A percentile compares a stretch with the other conserved stretches of the same genome.
phyloP scores from a whole-genome alignment of 352 stramenopile species.

The Globisporangium ultimum region DNA sequence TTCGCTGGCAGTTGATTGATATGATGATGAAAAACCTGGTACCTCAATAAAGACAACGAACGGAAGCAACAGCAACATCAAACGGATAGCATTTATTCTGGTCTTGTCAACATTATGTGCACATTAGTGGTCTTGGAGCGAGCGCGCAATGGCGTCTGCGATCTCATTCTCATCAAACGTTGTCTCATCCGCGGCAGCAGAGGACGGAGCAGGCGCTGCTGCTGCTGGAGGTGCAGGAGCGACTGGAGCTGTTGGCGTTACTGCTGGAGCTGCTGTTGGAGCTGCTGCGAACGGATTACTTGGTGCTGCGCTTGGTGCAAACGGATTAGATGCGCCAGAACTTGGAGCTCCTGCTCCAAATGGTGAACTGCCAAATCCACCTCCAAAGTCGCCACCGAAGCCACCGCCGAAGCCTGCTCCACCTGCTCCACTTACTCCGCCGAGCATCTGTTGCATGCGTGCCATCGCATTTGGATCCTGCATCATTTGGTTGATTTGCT shows the following conservation, averaged over 20 bases:
- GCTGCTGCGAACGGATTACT: conserved; percentile 30
- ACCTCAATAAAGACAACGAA: no score
- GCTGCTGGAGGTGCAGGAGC: conserved; percentile 4
- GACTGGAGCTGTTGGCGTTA: no score
- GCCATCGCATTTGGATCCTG: conserved; percentile 64
- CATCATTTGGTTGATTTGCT: conserved; percentile 83
- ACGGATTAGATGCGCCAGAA: conserved; percentile 32
- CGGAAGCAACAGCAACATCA: no score
- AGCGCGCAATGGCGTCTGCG: conserved; percentile 70
- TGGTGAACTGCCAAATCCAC: conserved; percentile 19
- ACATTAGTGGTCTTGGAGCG: conserved; percentile 58
- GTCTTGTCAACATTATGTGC: no score
- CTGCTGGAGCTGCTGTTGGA: conserved; percentile 6
- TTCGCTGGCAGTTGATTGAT: no score
- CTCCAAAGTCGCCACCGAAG: conserved; percentile 13
- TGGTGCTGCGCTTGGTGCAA: conserved; percentile 11
- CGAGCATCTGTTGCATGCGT: conserved; percentile 72
- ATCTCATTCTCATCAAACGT: conserved; percentile 78
- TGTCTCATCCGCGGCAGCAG: conserved; percentile 14
- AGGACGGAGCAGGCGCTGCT: conserved; percentile 10
- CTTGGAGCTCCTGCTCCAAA: conserved; percentile 25
- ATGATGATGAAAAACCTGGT: no score
- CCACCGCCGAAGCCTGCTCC: no score
- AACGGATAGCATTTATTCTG: no score
- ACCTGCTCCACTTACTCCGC: no score